Conservation (phyloP, 148 eudicot genomes). For the Nyssa sinensis region DNA sequence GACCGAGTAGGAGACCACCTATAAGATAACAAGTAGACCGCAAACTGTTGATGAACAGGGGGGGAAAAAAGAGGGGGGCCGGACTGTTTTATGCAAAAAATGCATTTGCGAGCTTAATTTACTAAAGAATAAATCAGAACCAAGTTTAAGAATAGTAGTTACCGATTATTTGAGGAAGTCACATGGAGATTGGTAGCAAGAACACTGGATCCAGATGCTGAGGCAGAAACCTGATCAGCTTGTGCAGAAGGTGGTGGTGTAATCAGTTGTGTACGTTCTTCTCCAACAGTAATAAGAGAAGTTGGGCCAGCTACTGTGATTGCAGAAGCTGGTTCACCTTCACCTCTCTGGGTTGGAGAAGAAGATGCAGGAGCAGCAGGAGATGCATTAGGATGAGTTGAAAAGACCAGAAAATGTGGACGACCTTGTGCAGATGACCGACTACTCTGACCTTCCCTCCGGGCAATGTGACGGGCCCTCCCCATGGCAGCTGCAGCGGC, state of each 20-base stretch:
- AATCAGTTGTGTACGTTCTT: slow-evolving; percentile 41
- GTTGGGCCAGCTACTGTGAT: slow-evolving; percentile 37
- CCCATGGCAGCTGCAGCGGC: slow-evolving; percentile 99
- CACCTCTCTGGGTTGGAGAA: slow-evolving; percentile 40
- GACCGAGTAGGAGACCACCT: slow-evolving; percentile 57
- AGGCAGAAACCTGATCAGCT: slow-evolving; percentile 43
- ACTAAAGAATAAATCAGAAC: background rate
- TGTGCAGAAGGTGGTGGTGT: slow-evolving; percentile 41
- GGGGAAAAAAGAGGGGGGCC: background rate
- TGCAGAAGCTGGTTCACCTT: slow-evolving; percentile 37
- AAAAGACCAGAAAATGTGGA: slow-evolving; percentile 74
- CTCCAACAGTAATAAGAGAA: slow-evolving; percentile 49
- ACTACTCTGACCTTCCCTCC: slow-evolving; percentile 84
- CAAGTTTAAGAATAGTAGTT: slow-evolving; percentile 9
- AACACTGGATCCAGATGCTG: slow-evolving; percentile 46
- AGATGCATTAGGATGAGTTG: slow-evolving; percentile 55
- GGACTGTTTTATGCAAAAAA: background rate
- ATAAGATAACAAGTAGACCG: slow-evolving; percentile 8
- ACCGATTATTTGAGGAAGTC: slow-evolving; percentile 69
- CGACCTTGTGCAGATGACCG: slow-evolving; percentile 84
- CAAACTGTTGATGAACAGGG: background rate
- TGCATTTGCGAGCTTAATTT: background rate
- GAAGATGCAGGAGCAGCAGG: slow-evolving; percentile 38
- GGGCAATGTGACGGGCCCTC: slow-evolving; percentile 71
- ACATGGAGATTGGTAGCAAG: slow-evolving; percentile 46